Conservation (phyloP, 148 eudicot species). For the Salicornia ramosissima region DNA sequence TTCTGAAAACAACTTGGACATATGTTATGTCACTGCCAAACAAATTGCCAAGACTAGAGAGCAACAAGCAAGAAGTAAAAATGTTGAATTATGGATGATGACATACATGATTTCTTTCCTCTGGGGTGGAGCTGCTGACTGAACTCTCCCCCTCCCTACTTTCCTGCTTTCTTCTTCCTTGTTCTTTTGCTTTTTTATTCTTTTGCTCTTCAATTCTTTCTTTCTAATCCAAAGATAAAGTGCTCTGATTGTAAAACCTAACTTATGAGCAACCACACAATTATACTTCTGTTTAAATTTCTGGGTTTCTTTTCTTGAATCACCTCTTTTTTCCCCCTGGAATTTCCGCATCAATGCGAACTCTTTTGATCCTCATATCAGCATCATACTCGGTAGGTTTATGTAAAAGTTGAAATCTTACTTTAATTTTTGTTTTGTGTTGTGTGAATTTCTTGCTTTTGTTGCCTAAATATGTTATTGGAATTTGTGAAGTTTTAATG, state of each 20-base stretch:
- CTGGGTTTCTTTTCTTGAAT: not conserved
- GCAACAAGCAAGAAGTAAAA: conserved; percentile 7
- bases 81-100: conserved; percentile 38
- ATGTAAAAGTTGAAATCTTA: not conserved
- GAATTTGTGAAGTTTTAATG: not conserved
- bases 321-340: not conserved
- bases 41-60: not conserved
- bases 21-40: not conserved
- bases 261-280: conserved; percentile 1
- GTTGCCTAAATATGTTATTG: not conserved
- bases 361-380: conserved; percentile 10
- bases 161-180: not conserved
- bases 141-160: conserved; percentile 27
- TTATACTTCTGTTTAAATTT: conserved; percentile 9
- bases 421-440: not conserved
- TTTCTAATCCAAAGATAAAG: conserved; percentile 3
- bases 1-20: too few relatives aligned
- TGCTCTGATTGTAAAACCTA: conserved; percentile 12
- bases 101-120: conserved; percentile 42
- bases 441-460: not conserved
- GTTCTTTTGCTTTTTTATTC: not conserved
- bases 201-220: not conserved
- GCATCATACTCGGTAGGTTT: conserved; percentile 15
- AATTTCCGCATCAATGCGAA: conserved; percentile 1
- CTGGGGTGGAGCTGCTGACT: conserved; percentile 47